Base-by-base conservation (phyloP, 371 early-diverging fungal genomes). In the Mucor saturninus region DNA sequence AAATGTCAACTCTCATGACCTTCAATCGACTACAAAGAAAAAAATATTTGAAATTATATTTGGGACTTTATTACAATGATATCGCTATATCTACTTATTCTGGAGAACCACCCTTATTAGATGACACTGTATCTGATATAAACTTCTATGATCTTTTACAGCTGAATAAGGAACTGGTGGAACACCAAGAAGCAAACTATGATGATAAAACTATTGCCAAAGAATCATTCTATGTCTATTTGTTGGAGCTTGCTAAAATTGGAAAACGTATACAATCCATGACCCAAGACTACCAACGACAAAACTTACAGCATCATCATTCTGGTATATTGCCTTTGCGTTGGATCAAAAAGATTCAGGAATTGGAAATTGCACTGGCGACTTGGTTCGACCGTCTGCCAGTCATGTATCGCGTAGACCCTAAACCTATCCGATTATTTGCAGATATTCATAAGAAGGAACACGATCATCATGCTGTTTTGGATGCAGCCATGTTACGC, bases 31-130 rank as follows among this genome's bases (percentile, higher is more conserved):
- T 70, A 7, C 21, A 71, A 37, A 67, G 75, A 52, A 77, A 78
- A 48, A 55, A 62, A 29, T 71, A 69, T 32, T 31, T 81, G 0
- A 74, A 74, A 21, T 52, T 76, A 1, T 71, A 68, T 29, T 65
- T 81, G 75, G 78, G 72, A 29, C 61, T 78, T 9, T 78, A 73
- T 51, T 81, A 77, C 42, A 76, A 72, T 43, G 81, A 81, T 40
- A 65, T 73, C 14, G 62, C 64, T 5, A 54, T 61, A 10, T 61
- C 72, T 0, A 62, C 71, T 5, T 74, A 81, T 35, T 72, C 73
- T 8, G 73, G 72, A 13, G 71, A 74, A 30, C 69, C 72, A 6
- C 48, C 68, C 10, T 46, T 71, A 10, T 13, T 81, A 7, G 72
- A 77, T 45, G 76, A 77, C 52, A 64, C 54, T 15, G 68, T 64